phyloP scores from a whole-genome alignment of 108 stramenopile species.

The Cyclostephanos invisitatus region DNA sequence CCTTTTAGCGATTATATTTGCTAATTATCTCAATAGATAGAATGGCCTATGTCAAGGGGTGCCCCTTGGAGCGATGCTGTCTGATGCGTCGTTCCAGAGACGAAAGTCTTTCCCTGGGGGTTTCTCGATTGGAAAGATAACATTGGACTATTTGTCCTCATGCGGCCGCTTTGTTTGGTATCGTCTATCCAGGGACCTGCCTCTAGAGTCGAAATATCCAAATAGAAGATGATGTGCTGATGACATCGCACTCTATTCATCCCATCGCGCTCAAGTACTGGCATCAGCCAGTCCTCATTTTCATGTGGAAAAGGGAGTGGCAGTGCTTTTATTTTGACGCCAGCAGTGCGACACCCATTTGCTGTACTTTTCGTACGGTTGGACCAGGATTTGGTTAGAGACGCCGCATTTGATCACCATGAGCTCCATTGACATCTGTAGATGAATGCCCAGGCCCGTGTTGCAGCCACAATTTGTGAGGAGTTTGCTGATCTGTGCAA shows the following conservation, averaged over 20 bases:
- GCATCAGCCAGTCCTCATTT: not conserved
- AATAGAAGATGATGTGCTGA: not conserved
- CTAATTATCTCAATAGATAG: no score
- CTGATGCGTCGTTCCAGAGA: not conserved
- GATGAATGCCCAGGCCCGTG: not conserved
- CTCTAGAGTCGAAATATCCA: not conserved
- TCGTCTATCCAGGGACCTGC: not conserved
- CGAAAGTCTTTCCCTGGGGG: not conserved
- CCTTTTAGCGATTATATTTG: no score
- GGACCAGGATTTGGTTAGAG: not conserved
- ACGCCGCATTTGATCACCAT: slow-evolving; percentile 2
- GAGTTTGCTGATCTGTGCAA: slow-evolving; percentile 1
- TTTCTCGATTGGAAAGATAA: not conserved
- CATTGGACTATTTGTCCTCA: not conserved
- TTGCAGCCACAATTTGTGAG: slow-evolving; percentile 13
- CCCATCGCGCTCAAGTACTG: not conserved
- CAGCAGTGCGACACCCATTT: slow-evolving; percentile 3
- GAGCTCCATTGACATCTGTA: not conserved
- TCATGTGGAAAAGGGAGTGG: not conserved
- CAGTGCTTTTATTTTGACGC: not conserved
- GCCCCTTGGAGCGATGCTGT: not conserved
- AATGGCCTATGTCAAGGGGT: not conserved
- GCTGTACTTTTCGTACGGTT: not conserved
- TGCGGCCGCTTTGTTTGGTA: not conserved
- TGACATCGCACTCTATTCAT: not conserved